Evolutionary conservation across 2,329 filamentous ascomycete genomes (phyloP).

Genomic region (Pleomassaria siparia): DNA sequence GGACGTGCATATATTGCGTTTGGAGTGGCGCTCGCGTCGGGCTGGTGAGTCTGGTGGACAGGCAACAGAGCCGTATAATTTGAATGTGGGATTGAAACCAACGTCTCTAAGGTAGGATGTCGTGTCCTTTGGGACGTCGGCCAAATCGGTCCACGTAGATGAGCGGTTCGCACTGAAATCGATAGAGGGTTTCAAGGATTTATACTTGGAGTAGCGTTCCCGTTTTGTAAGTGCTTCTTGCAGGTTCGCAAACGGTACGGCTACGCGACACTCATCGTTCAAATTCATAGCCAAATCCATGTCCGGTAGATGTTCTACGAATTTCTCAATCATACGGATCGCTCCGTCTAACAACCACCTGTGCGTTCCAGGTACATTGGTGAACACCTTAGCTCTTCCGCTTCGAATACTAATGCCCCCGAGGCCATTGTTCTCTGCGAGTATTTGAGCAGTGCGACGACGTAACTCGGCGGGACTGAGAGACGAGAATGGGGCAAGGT

Average conservation of each 20-base stretch:
- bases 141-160: slow-evolving; percentile 38
- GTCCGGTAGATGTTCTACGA: slow-evolving; percentile 56
- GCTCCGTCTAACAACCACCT: slow-evolving; percentile 61
- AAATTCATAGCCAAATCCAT: slow-evolving; percentile 66
- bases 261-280: slow-evolving; percentile 62
- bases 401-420: slow-evolving; percentile 59
- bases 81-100: slow-evolving; percentile 43
- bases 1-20: slow-evolving; percentile 64
- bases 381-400: slow-evolving; percentile 47
- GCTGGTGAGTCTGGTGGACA: slow-evolving; percentile 66
- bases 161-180: slow-evolving; percentile 44
- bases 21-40: slow-evolving; percentile 62
- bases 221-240: slow-evolving; percentile 29
- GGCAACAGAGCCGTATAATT: slow-evolving; percentile 49
- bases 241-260: slow-evolving; percentile 48
- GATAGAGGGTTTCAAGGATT: slow-evolving; percentile 21
- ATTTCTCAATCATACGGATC: slow-evolving; percentile 55
- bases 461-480: slow-evolving; percentile 55
- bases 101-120: slow-evolving; percentile 34
- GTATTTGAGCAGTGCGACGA: slow-evolving; percentile 54
- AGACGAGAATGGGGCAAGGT: slow-evolving; percentile 59
- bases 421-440: slow-evolving; percentile 57
- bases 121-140: slow-evolving; percentile 25
- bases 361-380: slow-evolving; percentile 56
- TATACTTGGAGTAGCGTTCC: slow-evolving; percentile 23